Conservation (phyloP, 306 rosid species). For the Trifolium subterraneum region DNA sequence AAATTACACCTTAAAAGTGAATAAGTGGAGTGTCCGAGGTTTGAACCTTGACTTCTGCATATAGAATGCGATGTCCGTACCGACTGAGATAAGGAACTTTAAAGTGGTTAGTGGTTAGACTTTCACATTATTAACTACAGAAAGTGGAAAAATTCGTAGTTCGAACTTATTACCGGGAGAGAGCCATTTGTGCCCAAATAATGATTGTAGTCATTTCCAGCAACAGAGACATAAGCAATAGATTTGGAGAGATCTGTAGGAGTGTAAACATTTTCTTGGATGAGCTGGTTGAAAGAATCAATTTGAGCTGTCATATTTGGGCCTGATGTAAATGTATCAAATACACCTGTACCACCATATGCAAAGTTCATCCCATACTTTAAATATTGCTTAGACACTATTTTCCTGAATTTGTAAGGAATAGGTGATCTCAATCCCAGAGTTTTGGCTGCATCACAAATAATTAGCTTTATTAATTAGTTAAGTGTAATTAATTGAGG, state of each 20-base stretch:
- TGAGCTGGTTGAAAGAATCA: slow-evolving; percentile 51
- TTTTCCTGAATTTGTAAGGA: slow-evolving; percentile 46
- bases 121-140: too few relatives aligned
- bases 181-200: slow-evolving; percentile 50
- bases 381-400: slow-evolving; percentile 35
- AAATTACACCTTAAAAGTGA: too few relatives aligned
- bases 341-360: slow-evolving; percentile 75
- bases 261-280: slow-evolving; percentile 47
- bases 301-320: slow-evolving; percentile 81
- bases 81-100: too few relatives aligned
- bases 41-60: too few relatives aligned
- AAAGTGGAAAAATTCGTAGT: too few relatives aligned
- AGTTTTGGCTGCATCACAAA: slow-evolving; percentile 16
- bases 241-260: slow-evolving; percentile 54
- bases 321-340: slow-evolving; percentile 46
- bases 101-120: too few relatives aligned
- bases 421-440: slow-evolving; percentile 9
- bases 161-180: too few relatives aligned
- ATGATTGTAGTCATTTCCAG: slow-evolving; percentile 70
- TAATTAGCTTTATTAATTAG: neutral
- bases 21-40: too few relatives aligned
- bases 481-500: too few relatives aligned
- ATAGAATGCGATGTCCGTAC: too few relatives aligned
- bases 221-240: slow-evolving; percentile 57
- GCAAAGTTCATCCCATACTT: slow-evolving; percentile 86